Conservation (phyloP, 495 filamentous ascomycete genomes). For the Darksidea phi region DNA sequence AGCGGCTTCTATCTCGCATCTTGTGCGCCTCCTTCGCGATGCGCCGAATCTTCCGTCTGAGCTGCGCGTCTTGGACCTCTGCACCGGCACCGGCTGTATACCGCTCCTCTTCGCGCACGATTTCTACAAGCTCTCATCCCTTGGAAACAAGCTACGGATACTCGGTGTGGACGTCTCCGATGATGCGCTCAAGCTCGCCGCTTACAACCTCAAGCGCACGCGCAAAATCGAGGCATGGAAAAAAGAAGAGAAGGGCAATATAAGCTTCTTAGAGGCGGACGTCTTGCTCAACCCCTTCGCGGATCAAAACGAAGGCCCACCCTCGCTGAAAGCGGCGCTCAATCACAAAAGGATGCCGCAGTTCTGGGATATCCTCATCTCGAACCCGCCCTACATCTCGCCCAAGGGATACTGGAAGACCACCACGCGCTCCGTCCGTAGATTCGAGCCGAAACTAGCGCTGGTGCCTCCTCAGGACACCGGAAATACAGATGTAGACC, state of each 20-base stretch:
- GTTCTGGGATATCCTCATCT: slow-evolving; percentile 68
- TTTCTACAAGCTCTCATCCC: slow-evolving; percentile 42
- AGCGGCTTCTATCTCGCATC: slow-evolving; percentile 39
- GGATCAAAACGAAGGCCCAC: not conserved
- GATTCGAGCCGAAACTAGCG: slow-evolving; percentile 74
- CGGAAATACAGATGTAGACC: slow-evolving; percentile 17
- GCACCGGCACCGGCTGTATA: slow-evolving; percentile 90
- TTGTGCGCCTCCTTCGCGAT: slow-evolving; percentile 22
- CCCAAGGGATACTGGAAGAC: slow-evolving; percentile 51
- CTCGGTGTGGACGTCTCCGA: slow-evolving; percentile 62
- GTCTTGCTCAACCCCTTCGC: slow-evolving; percentile 24
- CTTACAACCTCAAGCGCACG: slow-evolving; percentile 18
- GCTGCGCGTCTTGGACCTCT: slow-evolving; percentile 75
- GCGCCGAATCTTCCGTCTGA: slow-evolving; percentile 9
- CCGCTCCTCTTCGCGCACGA: slow-evolving; percentile 66
- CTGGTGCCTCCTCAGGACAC: slow-evolving; percentile 59
- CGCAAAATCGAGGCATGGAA: not conserved
- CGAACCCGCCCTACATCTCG: slow-evolving; percentile 93
- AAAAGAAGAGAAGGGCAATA: slow-evolving; percentile 47
- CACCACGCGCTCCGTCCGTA: slow-evolving; percentile 67
- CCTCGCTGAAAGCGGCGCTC: slow-evolving; percentile 12
- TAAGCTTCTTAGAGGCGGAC: slow-evolving; percentile 38
- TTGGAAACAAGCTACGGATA: slow-evolving; percentile 29
- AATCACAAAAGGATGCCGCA: slow-evolving; percentile 9
- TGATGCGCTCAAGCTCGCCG: slow-evolving; percentile 60